These are phyloP conservation scores for Tolypocladium cylindrosporum DNA, from an alignment of 2,329 filamentous ascomycete genomes.

Conservation along the genomic window DNA sequence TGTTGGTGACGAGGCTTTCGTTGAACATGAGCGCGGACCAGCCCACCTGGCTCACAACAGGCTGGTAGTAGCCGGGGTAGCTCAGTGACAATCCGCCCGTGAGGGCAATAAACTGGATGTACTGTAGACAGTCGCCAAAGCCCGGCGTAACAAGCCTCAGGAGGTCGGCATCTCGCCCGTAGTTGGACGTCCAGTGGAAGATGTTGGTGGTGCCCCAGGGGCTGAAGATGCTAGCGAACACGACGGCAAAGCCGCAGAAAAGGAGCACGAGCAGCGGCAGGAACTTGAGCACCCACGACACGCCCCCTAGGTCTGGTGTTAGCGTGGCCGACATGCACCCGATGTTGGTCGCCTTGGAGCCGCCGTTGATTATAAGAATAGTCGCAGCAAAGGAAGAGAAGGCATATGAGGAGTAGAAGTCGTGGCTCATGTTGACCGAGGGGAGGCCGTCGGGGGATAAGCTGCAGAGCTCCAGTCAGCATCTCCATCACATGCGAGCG, in stretches of 20 bases:
- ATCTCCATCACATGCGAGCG: not conserved
- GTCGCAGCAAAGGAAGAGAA: constrained; percentile 74
- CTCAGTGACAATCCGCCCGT: constrained; percentile 79
- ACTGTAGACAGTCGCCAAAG: constrained; percentile 93
- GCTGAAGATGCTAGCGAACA: constrained; percentile 77
- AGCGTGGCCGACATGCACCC: constrained; percentile 75
- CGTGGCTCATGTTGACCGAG: constrained; percentile 62
- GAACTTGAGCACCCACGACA: constrained; percentile 63
- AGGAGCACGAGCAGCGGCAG: constrained; percentile 70
- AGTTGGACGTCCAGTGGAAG: constrained; percentile 97
- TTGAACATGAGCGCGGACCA: constrained; percentile 95
- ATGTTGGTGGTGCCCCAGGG: constrained; percentile 88
- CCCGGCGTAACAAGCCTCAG: constrained; percentile 88
- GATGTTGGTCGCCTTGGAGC: constrained; percentile 50
- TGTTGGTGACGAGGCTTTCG: constrained; percentile 68
- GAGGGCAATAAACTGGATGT: constrained; percentile 85
- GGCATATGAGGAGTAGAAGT: constrained; percentile 73
- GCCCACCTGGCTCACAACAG: constrained; percentile 73
- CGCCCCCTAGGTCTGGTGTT: constrained; percentile 68
- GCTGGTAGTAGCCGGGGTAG: constrained; percentile 93
- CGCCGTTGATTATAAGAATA: constrained; percentile 66
- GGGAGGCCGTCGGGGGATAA: constrained; percentile 43
- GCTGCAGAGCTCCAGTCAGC: constrained; percentile 11
- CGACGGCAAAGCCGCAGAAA: constrained; percentile 70
- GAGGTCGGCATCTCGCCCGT: constrained; percentile 85